Conservation (phyloP, 371 early-diverging fungal genomes). For the Mortierella sp. region DNA sequence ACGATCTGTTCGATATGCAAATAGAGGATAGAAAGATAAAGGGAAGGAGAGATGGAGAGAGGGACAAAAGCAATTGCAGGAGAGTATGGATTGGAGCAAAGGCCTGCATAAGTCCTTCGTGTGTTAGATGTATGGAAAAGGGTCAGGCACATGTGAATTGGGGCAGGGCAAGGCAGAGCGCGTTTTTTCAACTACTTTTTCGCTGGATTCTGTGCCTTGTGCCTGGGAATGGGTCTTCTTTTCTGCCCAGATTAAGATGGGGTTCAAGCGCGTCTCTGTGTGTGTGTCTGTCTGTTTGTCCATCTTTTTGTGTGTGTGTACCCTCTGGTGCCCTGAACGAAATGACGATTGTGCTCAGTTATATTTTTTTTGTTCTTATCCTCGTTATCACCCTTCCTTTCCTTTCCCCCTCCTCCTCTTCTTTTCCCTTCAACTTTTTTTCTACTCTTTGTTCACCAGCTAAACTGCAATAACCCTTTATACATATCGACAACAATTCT, state of each 20-base stretch:
- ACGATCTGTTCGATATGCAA: too few relatives aligned
- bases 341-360: not conserved
- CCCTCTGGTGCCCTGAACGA: not conserved
- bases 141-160: constrained; percentile 11
- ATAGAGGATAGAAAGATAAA: too few relatives aligned
- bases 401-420: not conserved
- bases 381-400: constrained; percentile 1
- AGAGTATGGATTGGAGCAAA: too few relatives aligned
- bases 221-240: not conserved
- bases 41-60: too few relatives aligned
- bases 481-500: constrained; percentile 14
- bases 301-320: not conserved
- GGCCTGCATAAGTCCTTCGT: not conserved
- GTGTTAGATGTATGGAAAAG: not conserved
- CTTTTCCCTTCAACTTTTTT: not conserved
- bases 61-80: too few relatives aligned
- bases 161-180: not conserved
- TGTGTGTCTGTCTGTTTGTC: not conserved
- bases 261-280: not conserved
- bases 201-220: not conserved
- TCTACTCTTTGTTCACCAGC: not conserved
- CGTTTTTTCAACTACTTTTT: not conserved
- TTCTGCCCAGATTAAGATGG: not conserved
- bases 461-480: not conserved
- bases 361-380: not conserved